A percentile compares a stretch with the other conserved stretches of the same genome.
These are phyloP conservation scores for Coemansia pectinata DNA, from an alignment of 192 early-diverging fungal species.

Conservation along the genomic window DNA sequence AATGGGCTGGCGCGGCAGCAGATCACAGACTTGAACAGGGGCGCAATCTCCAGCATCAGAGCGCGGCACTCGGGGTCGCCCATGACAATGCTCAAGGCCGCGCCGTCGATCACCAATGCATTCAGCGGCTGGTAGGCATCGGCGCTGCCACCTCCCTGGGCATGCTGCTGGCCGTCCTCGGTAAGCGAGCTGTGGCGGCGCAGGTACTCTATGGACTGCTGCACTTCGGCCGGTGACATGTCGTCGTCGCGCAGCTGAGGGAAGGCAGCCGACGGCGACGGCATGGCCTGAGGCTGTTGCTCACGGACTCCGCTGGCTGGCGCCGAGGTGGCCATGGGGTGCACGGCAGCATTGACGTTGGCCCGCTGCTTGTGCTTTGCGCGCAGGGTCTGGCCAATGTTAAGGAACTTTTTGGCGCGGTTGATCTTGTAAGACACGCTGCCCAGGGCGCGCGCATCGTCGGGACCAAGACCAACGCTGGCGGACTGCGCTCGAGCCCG, in stretches of 20 bases:
- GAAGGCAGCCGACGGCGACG: slow-evolving; percentile 10
- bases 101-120: slow-evolving; percentile 86
- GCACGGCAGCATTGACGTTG: slow-evolving; percentile 35
- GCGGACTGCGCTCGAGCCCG: not conserved
- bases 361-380: slow-evolving; percentile 65
- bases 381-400: slow-evolving; percentile 63
- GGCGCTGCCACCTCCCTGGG: slow-evolving; percentile 13
- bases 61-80: slow-evolving; percentile 57
- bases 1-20: slow-evolving; percentile 94
- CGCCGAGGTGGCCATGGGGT: not conserved
- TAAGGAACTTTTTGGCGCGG: slow-evolving; percentile 60
- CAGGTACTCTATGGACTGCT: slow-evolving; percentile 45
- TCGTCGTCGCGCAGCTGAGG: slow-evolving; percentile 23
- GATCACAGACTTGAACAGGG: slow-evolving; percentile 81
- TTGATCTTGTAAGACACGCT: slow-evolving; percentile 54
- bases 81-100: slow-evolving; percentile 76
- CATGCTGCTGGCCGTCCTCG: slow-evolving; percentile 40
- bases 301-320: not conserved
- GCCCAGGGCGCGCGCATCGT: slow-evolving; percentile 47
- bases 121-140: slow-evolving; percentile 55
- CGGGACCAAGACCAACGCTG: slow-evolving; percentile 27
- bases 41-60: slow-evolving; percentile 73
- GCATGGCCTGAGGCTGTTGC: not conserved
- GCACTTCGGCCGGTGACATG: slow-evolving; percentile 36
- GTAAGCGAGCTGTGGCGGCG: slow-evolving; percentile 45